Base-by-base conservation (phyloP, 2,329 filamentous ascomycete species). In the Cryphonectria carpinicola region DNA sequence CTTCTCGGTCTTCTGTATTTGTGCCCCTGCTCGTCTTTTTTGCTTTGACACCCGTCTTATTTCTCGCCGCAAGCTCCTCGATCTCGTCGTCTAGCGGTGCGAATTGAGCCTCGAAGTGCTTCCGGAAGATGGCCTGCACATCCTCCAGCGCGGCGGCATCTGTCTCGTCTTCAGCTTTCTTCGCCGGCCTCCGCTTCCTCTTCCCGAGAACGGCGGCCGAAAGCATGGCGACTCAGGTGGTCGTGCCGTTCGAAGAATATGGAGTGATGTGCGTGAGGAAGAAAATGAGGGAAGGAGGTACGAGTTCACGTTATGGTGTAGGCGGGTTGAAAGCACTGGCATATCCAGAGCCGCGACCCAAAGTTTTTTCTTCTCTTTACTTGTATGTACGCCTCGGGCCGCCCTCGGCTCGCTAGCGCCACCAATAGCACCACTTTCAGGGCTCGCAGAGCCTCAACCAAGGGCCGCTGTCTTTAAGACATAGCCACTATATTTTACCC, bases 71-170 rank as follows among this genome's bases (percentile, higher is more conserved):
- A 19, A 2, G 6, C 3, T 82, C 80, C 43, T 70, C 76, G 6
- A 78, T 75, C 28, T 82, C 82, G 17, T 82, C 81, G 41, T 71
- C 76, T 54, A 97, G 80, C 11, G 95, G 94, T 78, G 90, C 88
- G 83, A 98, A 98, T 78, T 92, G 90, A 39, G 93, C 89, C 81
- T 98, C 96, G 78, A 98, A 98, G 78, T 95, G 92, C 75, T 89
- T 89, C 70, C 90, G 90, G 77, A 99, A 93, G 70, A 95, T 87
- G 69, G 91, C 93, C 75, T 93, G 89, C 17, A 92, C 86, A 71
- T 90, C 86, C 74, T 88, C 83, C 56, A 81, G 35, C 79, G 74
- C 67, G 19, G 65, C 74, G 6, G 72, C 66, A 39, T 61, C 43
- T 32, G 70, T 65, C 22, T 28, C 60, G 19, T 54, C 32, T n/a